Conservation (phyloP, 768 basidiomycete species). For the Boletus pseudopeckii region DNA sequence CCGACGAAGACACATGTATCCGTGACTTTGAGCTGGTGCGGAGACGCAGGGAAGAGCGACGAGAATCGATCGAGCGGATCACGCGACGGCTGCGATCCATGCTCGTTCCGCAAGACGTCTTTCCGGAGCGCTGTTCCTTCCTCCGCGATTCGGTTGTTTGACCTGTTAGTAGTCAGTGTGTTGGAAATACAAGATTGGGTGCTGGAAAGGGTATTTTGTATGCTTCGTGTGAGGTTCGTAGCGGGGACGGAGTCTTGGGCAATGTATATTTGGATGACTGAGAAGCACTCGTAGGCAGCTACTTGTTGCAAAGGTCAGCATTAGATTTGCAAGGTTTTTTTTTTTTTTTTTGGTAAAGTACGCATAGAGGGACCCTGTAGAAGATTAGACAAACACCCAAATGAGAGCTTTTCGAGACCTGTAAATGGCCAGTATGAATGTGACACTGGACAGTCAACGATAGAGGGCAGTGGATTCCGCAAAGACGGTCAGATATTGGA, state of each 20-base stretch:
- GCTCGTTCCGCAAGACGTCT: not conserved
- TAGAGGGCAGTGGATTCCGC: not conserved
- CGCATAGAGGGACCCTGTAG: too few species aligned
- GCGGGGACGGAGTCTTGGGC: not conserved
- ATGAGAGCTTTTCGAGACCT: not conserved
- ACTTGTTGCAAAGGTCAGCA: too few species aligned
- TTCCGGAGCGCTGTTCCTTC: not conserved
- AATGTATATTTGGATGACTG: not conserved
- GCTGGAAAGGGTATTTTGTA: not conserved
- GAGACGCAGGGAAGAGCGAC: not conserved
- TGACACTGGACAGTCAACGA: not conserved
- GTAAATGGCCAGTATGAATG: not conserved
- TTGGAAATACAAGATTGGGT: not conserved
- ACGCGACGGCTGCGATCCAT: not conserved
- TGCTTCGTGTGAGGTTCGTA: not conserved
- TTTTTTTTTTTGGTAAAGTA: too few species aligned
- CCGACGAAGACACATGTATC: too few species aligned
- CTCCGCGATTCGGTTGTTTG: not conserved
- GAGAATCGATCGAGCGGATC: not conserved
- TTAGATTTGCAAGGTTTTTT: not conserved
- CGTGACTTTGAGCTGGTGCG: too few species aligned
- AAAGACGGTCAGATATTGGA: conserved; percentile 1
- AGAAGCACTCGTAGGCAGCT: too few species aligned
- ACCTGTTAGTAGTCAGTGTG: not conserved
- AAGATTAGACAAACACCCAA: too few species aligned